phyloP scores from a whole-genome alignment of 2,329 filamentous ascomycete genomes.

The Beauveria sp. region DNA sequence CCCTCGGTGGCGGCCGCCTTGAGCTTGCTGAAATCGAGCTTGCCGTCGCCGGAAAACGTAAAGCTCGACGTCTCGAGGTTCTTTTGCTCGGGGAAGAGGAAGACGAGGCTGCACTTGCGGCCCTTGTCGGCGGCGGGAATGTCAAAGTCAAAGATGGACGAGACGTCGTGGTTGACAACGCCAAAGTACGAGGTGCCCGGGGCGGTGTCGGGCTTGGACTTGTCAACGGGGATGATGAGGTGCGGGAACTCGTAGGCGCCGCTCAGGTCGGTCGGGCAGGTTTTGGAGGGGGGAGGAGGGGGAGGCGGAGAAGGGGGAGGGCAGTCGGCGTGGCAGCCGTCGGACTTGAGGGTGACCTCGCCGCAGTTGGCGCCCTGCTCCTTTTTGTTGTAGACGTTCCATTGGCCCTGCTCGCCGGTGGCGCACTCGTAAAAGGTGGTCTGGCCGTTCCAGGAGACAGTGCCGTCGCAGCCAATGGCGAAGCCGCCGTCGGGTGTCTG shows the following conservation, averaged over 20 bases:
- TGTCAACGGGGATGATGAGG: slow-evolving; percentile 54
- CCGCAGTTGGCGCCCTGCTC: slow-evolving; percentile 37
- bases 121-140: slow-evolving; percentile 45
- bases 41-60: slow-evolving; percentile 39
- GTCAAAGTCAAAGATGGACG: slow-evolving; percentile 63
- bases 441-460: slow-evolving; percentile 42
- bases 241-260: slow-evolving; percentile 50
- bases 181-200: slow-evolving; percentile 49
- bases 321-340: slow-evolving; percentile 25
- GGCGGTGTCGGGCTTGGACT: slow-evolving; percentile 40
- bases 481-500: slow-evolving; percentile 47
- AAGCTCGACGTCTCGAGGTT: slow-evolving; percentile 53
- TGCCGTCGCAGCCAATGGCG: slow-evolving; percentile 43
- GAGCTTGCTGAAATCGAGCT: slow-evolving; percentile 45
- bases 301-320: slow-evolving; percentile 12
- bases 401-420: slow-evolving; percentile 42
- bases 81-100: slow-evolving; percentile 51
- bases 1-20: slow-evolving; percentile 31
- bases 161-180: slow-evolving; percentile 42
- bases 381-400: slow-evolving; percentile 44
- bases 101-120: slow-evolving; percentile 55
- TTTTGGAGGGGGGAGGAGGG: slow-evolving; percentile 14
- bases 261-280: slow-evolving; percentile 37
- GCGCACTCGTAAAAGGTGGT: slow-evolving; percentile 53
- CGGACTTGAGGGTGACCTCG: slow-evolving; percentile 36